Conservation (phyloP, 2,329 filamentous ascomycete genomes). For the Colletotrichum acutatum region DNA sequence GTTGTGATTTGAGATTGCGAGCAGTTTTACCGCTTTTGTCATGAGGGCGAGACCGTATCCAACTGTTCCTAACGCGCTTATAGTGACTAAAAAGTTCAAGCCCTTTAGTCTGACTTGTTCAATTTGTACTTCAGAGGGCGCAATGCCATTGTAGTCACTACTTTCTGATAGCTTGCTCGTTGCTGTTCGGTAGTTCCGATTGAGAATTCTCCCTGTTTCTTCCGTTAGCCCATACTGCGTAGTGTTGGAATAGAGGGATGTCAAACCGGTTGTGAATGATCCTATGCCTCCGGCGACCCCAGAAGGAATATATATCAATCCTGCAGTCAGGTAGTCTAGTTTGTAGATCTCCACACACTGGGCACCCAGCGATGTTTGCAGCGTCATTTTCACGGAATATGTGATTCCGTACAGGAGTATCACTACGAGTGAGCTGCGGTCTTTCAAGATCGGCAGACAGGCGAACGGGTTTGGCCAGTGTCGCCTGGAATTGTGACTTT, state of each 20-base stretch:
- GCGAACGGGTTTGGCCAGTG: neutral
- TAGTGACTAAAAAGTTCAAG: slow-evolving; percentile 11
- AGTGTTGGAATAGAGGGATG: neutral
- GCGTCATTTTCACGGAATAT: slow-evolving; percentile 28
- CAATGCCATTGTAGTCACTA: neutral
- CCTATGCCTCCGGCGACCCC: slow-evolving; percentile 20
- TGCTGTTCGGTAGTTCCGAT: neutral
- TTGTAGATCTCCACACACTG: slow-evolving; percentile 33
- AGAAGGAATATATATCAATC: slow-evolving; percentile 35
- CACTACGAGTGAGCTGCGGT: neutral
- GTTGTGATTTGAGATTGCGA: neutral
- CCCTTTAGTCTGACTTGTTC: slow-evolving; percentile 60
- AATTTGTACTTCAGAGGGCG: slow-evolving; percentile 50
- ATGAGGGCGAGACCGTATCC: slow-evolving; percentile 13
- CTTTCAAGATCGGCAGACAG: neutral
- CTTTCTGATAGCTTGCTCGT: neutral
- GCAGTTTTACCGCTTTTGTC: neutral
- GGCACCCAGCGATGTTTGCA: slow-evolving; percentile 11
- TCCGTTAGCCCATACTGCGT: neutral
- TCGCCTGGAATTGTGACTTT: neutral
- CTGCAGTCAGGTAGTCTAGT: slow-evolving; percentile 32
- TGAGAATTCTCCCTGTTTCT: neutral
- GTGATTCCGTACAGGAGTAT: slow-evolving; percentile 33
- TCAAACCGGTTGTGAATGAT: neutral
- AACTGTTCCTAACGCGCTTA: slow-evolving; percentile 13